phyloP scores from a whole-genome alignment of 2,329 filamentous ascomycete genomes.

The Cladophialophora carrionii region DNA sequence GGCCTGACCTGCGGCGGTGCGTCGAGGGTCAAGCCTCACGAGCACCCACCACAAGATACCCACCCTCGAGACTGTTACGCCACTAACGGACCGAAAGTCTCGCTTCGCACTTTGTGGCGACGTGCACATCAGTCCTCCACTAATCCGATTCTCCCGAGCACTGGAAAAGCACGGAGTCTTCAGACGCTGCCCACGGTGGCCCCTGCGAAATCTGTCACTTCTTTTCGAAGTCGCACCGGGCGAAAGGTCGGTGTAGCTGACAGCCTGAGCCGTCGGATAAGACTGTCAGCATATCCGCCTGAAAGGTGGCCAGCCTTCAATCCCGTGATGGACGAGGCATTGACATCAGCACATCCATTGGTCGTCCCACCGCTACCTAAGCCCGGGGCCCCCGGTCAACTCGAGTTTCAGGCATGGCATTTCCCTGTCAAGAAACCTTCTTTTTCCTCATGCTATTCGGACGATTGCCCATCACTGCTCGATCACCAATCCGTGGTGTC shows the following conservation, averaged over 20 bases:
- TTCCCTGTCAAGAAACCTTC: constrained; percentile 1
- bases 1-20: neutral
- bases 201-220: neutral
- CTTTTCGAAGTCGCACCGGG: neutral
- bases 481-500: constrained; percentile 1
- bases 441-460: neutral
- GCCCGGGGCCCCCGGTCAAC: neutral
- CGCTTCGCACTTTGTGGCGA: neutral
- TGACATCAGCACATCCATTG: neutral
- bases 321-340: neutral
- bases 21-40: neutral
- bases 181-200: too few relatives aligned
- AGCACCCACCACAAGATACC: neutral
- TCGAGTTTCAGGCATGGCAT: neutral
- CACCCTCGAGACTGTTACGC: neutral
- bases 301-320: neutral
- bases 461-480: neutral
- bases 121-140: neutral
- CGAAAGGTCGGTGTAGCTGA: neutral
- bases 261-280: neutral
- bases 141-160: neutral
- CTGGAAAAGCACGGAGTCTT: neutral
- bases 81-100: neutral
- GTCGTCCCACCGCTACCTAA: neutral
- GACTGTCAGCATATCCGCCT: neutral